phyloP scores from a whole-genome alignment of 2,329 filamentous ascomycete species.

The Pestalotiopsis sp. region DNA sequence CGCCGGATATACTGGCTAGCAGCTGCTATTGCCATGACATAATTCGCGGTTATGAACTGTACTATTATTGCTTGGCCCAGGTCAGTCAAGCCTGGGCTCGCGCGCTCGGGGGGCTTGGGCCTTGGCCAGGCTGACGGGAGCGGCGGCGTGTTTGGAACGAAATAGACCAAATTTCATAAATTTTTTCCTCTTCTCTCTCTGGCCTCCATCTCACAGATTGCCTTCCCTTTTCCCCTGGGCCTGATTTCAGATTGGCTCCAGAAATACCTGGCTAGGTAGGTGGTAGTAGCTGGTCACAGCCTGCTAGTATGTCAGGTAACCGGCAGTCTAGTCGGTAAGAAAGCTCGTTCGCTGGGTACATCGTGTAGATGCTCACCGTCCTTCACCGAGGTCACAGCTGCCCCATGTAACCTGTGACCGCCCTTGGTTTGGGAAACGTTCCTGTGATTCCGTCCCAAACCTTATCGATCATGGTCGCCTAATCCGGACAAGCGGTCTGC shows the following conservation, averaged over 20 bases:
- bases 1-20: not conserved
- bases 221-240: not conserved
- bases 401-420: not conserved
- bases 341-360: not conserved
- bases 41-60: not conserved
- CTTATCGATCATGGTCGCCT: not conserved
- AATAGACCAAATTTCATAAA: not conserved
- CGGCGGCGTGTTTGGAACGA: not conserved
- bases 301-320: not conserved
- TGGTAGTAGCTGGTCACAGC: not conserved
- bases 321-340: not conserved
- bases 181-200: not conserved
- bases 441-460: not conserved
- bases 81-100: not conserved
- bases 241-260: not conserved
- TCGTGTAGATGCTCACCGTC: not conserved
- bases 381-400: not conserved
- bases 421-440: not conserved
- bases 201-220: not conserved
- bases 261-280: not conserved
- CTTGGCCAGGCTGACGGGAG: not conserved
- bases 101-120: not conserved
- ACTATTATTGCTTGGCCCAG: not conserved
- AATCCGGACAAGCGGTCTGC: conserved; percentile 6
- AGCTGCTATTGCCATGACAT: not conserved